Conservation (phyloP, 2,329 filamentous ascomycete species). For the Chrysosporium queenslandicum region DNA sequence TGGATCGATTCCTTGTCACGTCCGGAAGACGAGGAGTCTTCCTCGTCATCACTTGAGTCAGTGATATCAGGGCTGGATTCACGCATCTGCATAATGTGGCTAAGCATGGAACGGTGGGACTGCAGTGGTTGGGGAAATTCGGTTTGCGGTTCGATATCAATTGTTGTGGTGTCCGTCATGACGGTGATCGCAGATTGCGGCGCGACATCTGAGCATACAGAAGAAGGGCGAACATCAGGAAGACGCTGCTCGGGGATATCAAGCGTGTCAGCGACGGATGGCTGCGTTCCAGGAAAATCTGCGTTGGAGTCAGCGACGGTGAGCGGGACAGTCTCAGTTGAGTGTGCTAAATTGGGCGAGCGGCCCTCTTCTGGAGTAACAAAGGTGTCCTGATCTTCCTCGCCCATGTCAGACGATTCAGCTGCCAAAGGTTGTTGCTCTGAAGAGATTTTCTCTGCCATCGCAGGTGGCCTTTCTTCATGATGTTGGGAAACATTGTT, state of each 20-base stretch:
- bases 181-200: conserved; percentile 53
- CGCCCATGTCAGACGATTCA: not conserved
- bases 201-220: conserved; percentile 35
- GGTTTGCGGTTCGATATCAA: conserved; percentile 62
- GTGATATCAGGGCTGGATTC: conserved; percentile 36
- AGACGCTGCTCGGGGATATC: not conserved
- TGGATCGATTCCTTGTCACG: conserved; percentile 42
- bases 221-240: conserved; percentile 4
- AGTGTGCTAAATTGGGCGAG: conserved; percentile 11
- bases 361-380: conserved; percentile 18
- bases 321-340: not conserved
- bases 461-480: not conserved
- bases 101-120: conserved; percentile 36
- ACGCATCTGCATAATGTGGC: conserved; percentile 42
- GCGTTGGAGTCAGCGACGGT: not conserved
- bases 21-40: conserved; percentile 19
- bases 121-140: conserved; percentile 36
- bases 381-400: conserved; percentile 15
- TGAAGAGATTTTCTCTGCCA: not conserved
- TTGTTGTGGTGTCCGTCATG: conserved; percentile 50
- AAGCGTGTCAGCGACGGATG: not conserved
- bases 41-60: conserved; percentile 31
- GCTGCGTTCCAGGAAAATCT: not conserved
- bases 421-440: not conserved
- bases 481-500: not conserved